These are phyloP conservation scores for Leccinum aurantiacum DNA, from an alignment of 768 basidiomycete species.

Conservation along the genomic window DNA sequence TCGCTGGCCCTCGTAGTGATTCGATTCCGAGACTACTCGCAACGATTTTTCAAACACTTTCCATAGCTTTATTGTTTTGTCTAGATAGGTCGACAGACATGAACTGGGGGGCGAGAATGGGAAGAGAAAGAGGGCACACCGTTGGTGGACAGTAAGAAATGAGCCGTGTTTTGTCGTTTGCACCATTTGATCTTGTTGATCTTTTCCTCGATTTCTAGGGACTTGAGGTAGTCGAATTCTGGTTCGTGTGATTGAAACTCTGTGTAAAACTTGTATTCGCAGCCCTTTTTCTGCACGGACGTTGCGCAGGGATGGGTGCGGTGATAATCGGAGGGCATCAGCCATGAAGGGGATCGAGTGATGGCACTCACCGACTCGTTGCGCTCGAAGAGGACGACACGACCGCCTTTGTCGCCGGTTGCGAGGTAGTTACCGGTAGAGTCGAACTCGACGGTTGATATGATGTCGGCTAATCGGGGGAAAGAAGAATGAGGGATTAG, in stretches of 20 bases:
- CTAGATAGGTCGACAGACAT: conserved; percentile 41
- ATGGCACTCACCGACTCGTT: conserved; percentile 81
- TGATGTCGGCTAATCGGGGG: conserved; percentile 87
- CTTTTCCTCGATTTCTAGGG: conserved; percentile 99
- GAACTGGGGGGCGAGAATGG: neutral
- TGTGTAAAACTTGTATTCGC: conserved; percentile 99
- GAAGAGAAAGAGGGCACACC: conserved; percentile 48
- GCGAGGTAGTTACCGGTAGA: conserved; percentile 99
- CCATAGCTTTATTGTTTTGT: conserved; percentile 99
- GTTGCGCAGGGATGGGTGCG: conserved; percentile 14
- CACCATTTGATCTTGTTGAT: conserved; percentile 99
- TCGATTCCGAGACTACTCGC: conserved; percentile 95
- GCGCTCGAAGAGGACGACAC: conserved; percentile 97
- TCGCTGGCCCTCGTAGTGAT: conserved; percentile 81
- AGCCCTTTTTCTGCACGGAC: conserved; percentile 86
- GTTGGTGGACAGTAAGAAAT: conserved; percentile 96
- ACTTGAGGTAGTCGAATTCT: conserved; percentile 99
- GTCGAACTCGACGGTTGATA: conserved; percentile 99
- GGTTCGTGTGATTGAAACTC: conserved; percentile 99
- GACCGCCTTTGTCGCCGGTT: conserved; percentile 98
- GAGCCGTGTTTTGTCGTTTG: conserved; percentile 95
- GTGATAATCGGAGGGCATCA: conserved; percentile 36
- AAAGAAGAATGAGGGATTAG: conserved; percentile 14
- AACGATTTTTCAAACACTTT: conserved; percentile 99
- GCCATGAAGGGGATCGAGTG: conserved; percentile 15